Conservation (phyloP, 192 early-diverging fungal species). For the Backusella circina region DNA sequence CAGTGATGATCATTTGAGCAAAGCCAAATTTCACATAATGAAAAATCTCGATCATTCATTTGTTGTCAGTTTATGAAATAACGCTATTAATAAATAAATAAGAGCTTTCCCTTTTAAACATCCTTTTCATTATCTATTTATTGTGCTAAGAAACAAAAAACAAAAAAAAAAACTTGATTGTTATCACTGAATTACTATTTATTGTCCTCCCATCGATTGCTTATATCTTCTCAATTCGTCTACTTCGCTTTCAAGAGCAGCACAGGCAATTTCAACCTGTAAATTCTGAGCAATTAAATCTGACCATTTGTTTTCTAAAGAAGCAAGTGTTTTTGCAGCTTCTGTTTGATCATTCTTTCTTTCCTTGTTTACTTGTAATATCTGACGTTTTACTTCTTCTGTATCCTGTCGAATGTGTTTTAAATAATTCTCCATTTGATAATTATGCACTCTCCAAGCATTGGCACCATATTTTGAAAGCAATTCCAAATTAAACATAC, state of each 20-base stretch:
- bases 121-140: not conserved
- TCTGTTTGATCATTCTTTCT: constrained; percentile 50
- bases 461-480: constrained; percentile 53
- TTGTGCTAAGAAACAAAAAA: too few relatives aligned
- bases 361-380: constrained; percentile 47
- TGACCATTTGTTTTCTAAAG: constrained; percentile 50
- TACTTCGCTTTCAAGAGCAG: constrained; percentile 40
- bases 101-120: not conserved
- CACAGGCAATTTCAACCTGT: constrained; percentile 50
- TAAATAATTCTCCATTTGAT: constrained; percentile 43
- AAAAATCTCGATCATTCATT: too few relatives aligned
- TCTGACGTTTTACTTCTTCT: constrained; percentile 38
- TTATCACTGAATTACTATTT: too few relatives aligned
- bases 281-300: constrained; percentile 47
- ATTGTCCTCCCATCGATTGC: not conserved
- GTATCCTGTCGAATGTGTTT: constrained; percentile 35
- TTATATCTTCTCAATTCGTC: constrained; percentile 42
- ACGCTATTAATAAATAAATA: too few relatives aligned
- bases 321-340: constrained; percentile 35
- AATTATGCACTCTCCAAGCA: constrained; percentile 58
- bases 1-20: not conserved
- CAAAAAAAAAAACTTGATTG: not conserved
- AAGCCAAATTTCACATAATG: not conserved
- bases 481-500: constrained; percentile 45
- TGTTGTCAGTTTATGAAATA: too few relatives aligned